Conservation (phyloP, 2,329 filamentous ascomycete species). For the Clarireedia monteithiana region DNA sequence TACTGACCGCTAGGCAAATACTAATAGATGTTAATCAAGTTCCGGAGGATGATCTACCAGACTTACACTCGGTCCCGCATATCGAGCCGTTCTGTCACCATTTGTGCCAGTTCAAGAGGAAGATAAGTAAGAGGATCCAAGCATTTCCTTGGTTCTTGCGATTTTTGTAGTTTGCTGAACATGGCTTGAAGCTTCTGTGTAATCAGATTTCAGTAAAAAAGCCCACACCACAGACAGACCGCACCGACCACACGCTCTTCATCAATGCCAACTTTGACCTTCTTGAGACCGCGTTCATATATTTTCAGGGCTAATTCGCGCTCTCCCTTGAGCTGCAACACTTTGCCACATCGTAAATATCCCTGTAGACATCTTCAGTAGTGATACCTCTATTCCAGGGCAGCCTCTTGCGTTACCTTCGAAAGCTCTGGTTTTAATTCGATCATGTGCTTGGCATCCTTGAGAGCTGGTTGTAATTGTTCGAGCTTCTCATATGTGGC, state of each 20-base stretch:
- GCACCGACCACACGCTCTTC: slow-evolving; percentile 22
- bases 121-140: slow-evolving; percentile 28
- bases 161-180: slow-evolving; percentile 24
- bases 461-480: slow-evolving; percentile 22
- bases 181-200: slow-evolving; percentile 25
- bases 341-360: slow-evolving; percentile 29
- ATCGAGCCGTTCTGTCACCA: slow-evolving; percentile 24
- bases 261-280: slow-evolving; percentile 27
- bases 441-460: slow-evolving; percentile 29
- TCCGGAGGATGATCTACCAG: background rate
- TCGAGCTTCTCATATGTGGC: slow-evolving; percentile 29
- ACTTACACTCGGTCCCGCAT: slow-evolving; percentile 27
- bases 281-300: slow-evolving; percentile 28
- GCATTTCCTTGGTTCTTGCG: slow-evolving; percentile 19
- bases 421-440: slow-evolving; percentile 25
- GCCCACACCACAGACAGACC: background rate
- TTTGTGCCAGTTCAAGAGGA: slow-evolving; percentile 28
- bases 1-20: slow-evolving; percentile 26
- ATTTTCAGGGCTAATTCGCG: slow-evolving; percentile 27
- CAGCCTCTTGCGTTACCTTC: slow-evolving; percentile 16
- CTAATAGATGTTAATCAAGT: slow-evolving; percentile 15
- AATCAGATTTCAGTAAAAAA: slow-evolving; percentile 4
- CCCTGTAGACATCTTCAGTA: slow-evolving; percentile 18
- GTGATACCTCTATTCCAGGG: background rate
- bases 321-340: slow-evolving; percentile 25